Conservation (phyloP, 192 early-diverging fungal genomes). For the Paraglomus occultum region DNA sequence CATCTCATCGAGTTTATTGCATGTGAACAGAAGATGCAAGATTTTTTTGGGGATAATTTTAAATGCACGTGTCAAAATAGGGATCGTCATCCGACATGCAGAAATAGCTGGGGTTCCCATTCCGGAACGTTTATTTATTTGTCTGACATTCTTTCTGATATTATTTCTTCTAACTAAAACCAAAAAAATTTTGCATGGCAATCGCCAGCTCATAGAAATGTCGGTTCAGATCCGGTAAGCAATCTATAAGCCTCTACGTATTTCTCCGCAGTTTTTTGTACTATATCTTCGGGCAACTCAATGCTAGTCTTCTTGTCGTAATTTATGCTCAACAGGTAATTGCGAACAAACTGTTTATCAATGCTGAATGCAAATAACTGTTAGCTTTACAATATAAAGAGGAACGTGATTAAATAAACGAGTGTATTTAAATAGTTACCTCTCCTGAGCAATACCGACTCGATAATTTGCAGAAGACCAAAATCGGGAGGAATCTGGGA, state of each 20-base stretch:
- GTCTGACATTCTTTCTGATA: too few relatives aligned
- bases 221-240: conserved; percentile 56
- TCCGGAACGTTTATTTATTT: too few relatives aligned
- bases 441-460: conserved; percentile 74
- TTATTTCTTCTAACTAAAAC: too few relatives aligned
- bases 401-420: neutral
- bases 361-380: conserved; percentile 50
- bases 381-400: neutral
- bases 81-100: too few relatives aligned
- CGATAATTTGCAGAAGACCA: conserved; percentile 87
- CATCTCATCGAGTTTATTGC: too few relatives aligned
- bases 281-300: conserved; percentile 77
- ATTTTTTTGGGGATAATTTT: too few relatives aligned
- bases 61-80: too few relatives aligned
- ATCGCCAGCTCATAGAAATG: conserved; percentile 7
- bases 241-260: conserved; percentile 89
- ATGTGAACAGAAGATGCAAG: too few relatives aligned
- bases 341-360: conserved; percentile 97
- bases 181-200: too few relatives aligned
- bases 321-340: conserved; percentile 83
- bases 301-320: conserved; percentile 90
- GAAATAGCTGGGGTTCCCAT: too few relatives aligned
- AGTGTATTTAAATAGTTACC: conserved; percentile 31
- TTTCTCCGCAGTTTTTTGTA: conserved; percentile 83
- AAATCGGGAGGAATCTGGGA: conserved; percentile 92